Conservation (phyloP, 257 asterid genomes). For the Solanum pinnatisectum region DNA sequence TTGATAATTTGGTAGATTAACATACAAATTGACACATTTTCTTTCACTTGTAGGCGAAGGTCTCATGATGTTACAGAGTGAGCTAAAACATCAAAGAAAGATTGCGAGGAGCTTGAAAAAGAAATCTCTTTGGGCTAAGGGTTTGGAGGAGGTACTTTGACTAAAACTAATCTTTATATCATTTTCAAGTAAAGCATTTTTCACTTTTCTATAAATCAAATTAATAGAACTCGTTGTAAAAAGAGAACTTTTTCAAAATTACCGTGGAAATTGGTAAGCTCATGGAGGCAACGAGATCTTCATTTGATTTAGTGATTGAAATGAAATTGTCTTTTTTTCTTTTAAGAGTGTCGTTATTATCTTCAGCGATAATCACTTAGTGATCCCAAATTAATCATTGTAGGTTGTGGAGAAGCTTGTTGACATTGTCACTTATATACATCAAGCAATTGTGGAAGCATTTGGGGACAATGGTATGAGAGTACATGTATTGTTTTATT, state of each 20-base stretch:
- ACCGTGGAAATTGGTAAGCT: neutral
- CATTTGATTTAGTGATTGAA: neutral
- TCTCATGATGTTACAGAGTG: constrained; percentile 70
- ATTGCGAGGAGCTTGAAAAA: constrained; percentile 77
- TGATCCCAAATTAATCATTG: constrained; percentile 1
- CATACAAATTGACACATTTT: neutral
- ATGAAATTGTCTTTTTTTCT: neutral
- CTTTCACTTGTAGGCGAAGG: constrained; percentile 55
- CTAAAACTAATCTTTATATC: neutral
- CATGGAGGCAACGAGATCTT: neutral
- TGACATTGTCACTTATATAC: constrained; percentile 79
- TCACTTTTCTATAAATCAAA: neutral
- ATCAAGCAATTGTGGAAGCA: constrained; percentile 69
- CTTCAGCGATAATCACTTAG: neutral
- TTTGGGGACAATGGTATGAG: constrained; percentile 70
- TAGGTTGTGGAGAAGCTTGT: constrained; percentile 94
- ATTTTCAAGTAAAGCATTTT: neutral
- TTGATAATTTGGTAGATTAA: neutral
- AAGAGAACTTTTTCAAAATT: neutral
- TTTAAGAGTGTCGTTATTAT: neutral
- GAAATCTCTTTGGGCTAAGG: constrained; percentile 97
- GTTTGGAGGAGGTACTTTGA: constrained; percentile 78
- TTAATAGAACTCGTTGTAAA: neutral
- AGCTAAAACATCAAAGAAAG: constrained; percentile 88
- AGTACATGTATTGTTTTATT: neutral